Evolutionary conservation across 176 grass and related monocot genomes (phyloP), one percentile per base, ranked within the genome.

Genomic region (Raddia guianensis): DNA sequence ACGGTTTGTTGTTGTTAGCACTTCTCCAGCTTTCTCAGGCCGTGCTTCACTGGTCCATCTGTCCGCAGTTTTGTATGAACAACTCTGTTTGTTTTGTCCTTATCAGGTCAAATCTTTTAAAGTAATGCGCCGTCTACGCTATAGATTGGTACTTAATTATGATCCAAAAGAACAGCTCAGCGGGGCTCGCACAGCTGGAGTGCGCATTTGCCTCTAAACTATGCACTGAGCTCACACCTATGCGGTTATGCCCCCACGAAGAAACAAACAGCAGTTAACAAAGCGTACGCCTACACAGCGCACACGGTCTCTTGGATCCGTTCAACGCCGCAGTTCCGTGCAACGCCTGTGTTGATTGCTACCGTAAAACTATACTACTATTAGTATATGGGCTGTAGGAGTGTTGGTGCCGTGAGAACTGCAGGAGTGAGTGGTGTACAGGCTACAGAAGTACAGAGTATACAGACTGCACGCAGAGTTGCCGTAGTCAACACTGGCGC

Each of bases 101-200:
- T 18, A 66, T 66, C 35, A 77, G 59, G 66, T 57, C 66, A 73
- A 49, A 77, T 54, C 87, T 72, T 88, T 7, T 86, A 89, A 86
- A 89, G 83, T 43, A 27, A 83, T 47, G 83, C 83, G 83, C 83
- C 88, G 88, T 89, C 78, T 90, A 82, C 33, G 78, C 45, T 73
- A 90, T 79, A 72, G 89, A 57, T 67, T 20, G 47, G 27, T 27
- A 43, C 37, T 9, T 54, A 32, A 20, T 58, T 76, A 33, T 15
- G 75, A 27, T 63, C 70, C 43, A 80, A 40, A 44, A 13, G 10
- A 47, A 84, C 85, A 80, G 76, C 83, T 86, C 87, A 75, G 34
- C 75, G 66, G 72, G 49, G 45, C 19, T 13, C 43, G 7, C 87
- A 72, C 82, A 81, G 87, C 87, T 86, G 87, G 66, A 78, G 78